phyloP scores from a whole-genome alignment of 768 basidiomycete species.

The Auricularia cornea region DNA sequence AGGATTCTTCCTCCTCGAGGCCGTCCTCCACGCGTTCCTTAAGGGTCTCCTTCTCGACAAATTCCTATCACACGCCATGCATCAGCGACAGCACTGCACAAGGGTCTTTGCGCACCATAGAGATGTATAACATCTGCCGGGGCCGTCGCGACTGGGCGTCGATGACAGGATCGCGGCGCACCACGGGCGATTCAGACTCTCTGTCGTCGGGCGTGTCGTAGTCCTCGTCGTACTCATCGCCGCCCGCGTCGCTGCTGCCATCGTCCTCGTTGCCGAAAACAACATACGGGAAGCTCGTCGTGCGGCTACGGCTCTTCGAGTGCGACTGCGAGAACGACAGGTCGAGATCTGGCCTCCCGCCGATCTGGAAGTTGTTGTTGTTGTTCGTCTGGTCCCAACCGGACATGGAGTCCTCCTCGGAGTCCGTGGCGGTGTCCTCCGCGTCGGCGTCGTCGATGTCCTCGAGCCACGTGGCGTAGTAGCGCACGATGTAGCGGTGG shows the following conservation, averaged over 20 bases:
- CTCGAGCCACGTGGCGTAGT: slow-evolving; percentile 89
- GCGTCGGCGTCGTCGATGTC: slow-evolving; percentile 34
- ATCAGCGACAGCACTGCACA: slow-evolving; percentile 6
- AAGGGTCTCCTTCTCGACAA: slow-evolving; percentile 84
- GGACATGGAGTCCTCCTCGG: background rate
- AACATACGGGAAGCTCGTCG: background rate
- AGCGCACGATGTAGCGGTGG: slow-evolving; percentile 86
- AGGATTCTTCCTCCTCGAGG: slow-evolving; percentile 74
- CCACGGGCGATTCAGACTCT: slow-evolving; percentile 10
- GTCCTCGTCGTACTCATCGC: slow-evolving; percentile 34
- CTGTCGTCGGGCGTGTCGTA: slow-evolving; percentile 17
- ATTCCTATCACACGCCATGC: slow-evolving; percentile 47
- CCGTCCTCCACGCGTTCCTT: slow-evolving; percentile 81
- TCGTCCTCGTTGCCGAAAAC: slow-evolving; percentile 29
- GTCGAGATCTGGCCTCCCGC: background rate
- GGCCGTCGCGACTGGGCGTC: slow-evolving; percentile 6
- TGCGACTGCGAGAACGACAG: background rate
- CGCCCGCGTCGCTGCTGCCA: slow-evolving; percentile 29
- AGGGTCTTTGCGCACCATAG: slow-evolving; percentile 55
- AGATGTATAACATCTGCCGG: slow-evolving; percentile 73
- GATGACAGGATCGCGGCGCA: background rate
- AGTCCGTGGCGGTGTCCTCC: background rate
- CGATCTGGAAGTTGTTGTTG: background rate
- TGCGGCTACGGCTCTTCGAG: background rate
- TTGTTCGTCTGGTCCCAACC: too few species aligned